These are phyloP conservation scores for Penicillium griseofulvum DNA, from an alignment of 2,329 filamentous ascomycete genomes.

Conservation along the genomic window DNA sequence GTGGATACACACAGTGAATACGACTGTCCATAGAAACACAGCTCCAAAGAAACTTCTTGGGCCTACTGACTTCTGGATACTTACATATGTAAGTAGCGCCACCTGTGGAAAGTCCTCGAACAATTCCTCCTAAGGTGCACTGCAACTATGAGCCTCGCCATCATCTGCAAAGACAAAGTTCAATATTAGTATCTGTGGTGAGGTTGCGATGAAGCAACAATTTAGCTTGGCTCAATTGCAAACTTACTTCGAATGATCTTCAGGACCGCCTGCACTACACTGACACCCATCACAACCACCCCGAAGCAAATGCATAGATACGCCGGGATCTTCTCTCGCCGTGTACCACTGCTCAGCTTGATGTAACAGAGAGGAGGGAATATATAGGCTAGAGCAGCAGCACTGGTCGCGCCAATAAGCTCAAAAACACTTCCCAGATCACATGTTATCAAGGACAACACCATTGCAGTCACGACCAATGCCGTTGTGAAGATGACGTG, in stretches of 20 bases:
- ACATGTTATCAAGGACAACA: constrained; percentile 78
- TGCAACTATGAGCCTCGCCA: constrained; percentile 5
- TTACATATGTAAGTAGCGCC: neutral
- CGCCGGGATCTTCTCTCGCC: constrained; percentile 69
- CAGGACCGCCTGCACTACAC: constrained; percentile 66
- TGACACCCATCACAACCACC: constrained; percentile 74
- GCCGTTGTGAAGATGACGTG: constrained; percentile 84
- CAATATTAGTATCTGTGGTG: constrained; percentile 33
- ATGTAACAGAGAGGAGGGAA: constrained; percentile 93
- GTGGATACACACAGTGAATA: neutral
- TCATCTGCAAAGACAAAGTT: neutral
- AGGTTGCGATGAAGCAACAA: neutral
- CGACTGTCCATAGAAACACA: neutral
- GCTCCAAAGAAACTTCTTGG: neutral
- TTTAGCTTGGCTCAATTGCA: neutral
- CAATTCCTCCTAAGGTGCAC: neutral
- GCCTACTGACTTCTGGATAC: no score
- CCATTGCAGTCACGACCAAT: constrained; percentile 76
- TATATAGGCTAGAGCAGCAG: constrained; percentile 91
- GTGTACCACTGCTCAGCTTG: constrained; percentile 76
- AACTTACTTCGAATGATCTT: constrained; percentile 59
- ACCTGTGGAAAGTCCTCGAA: neutral
- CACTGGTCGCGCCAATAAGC: constrained; percentile 90
- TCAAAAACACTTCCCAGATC: constrained; percentile 94
- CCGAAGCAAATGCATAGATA: constrained; percentile 76